These are phyloP conservation scores for Colletotrichum tabaci DNA, from an alignment of 2,329 filamentous ascomycete genomes.

Conservation along the genomic window DNA sequence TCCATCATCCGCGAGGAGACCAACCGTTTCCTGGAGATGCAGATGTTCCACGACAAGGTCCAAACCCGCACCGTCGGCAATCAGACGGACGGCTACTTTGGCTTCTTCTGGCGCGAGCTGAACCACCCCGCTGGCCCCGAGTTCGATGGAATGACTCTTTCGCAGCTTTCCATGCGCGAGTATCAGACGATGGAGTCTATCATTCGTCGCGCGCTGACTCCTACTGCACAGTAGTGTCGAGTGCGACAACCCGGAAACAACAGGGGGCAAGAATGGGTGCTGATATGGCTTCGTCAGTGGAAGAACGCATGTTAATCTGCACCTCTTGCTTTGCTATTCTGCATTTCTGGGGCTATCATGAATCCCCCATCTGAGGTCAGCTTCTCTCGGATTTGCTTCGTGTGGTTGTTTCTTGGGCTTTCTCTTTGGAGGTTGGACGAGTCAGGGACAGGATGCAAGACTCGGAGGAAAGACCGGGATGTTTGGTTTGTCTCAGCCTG, in stretches of 20 bases:
- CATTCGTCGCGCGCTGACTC: constrained; percentile 58
- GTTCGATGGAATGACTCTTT: constrained; percentile 66
- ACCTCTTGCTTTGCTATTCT: background rate
- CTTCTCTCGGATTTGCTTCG: constrained; percentile 15
- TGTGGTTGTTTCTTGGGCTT: constrained; percentile 20
- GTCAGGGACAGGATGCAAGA: constrained; percentile 8
- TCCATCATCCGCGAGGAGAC: constrained; percentile 69
- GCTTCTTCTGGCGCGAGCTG: constrained; percentile 67
- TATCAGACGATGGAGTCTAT: constrained; percentile 65
- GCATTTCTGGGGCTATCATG: constrained; percentile 3
- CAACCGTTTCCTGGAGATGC: constrained; percentile 54
- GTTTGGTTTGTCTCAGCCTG: constrained; percentile 27
- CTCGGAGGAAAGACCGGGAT: background rate
- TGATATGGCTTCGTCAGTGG: constrained; percentile 3
- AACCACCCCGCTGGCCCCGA: constrained; percentile 55
- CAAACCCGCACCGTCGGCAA: constrained; percentile 51
- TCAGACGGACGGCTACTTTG: constrained; percentile 63
- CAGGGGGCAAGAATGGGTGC: background rate
- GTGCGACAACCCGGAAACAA: constrained; percentile 6
- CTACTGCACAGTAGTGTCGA: constrained; percentile 16
- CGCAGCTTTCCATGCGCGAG: constrained; percentile 62
- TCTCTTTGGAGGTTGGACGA: constrained; percentile 8
- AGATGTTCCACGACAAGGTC: constrained; percentile 59
- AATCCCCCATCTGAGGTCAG: background rate
- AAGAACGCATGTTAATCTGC: constrained; percentile 10